Evolutionary conservation across 345 rosid genomes (phyloP).

Genomic region (Linum tenue): DNA sequence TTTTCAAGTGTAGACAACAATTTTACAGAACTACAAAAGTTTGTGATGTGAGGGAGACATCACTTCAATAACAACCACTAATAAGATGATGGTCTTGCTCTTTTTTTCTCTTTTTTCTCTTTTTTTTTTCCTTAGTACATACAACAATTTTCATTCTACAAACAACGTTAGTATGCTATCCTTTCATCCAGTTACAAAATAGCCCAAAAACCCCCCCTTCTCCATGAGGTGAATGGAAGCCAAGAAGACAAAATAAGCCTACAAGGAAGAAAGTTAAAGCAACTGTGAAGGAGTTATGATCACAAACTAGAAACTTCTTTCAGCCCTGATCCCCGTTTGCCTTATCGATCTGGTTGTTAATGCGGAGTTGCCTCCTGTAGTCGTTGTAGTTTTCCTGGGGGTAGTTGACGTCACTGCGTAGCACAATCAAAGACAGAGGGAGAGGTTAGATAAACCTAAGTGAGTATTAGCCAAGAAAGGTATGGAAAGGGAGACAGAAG

Average conservation of each 20-base stretch:
- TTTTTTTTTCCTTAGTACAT: too few species aligned
- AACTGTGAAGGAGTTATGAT: slow-evolving; percentile 2
- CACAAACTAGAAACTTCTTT: slow-evolving; percentile 8
- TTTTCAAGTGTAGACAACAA: too few species aligned
- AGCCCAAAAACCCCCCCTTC: too few species aligned
- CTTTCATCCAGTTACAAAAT: not conserved
- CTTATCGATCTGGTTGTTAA: slow-evolving; percentile 17
- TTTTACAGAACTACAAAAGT: too few species aligned
- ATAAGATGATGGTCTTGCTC: not conserved
- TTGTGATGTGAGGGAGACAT: too few species aligned
- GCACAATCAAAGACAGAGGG: not conserved
- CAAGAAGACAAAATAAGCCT: not conserved
- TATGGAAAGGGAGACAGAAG: not conserved
- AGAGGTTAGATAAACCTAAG: not conserved
- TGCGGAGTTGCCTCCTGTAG: slow-evolving; percentile 21
- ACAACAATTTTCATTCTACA: not conserved
- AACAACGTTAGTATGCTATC: not conserved
- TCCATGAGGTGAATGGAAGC: slow-evolving; percentile 15
- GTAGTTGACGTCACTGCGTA: not conserved
- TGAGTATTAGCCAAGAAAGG: not conserved
- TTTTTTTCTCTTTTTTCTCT: too few species aligned
- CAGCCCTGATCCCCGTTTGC: slow-evolving; percentile 21
- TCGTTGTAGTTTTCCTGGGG: slow-evolving; percentile 20
- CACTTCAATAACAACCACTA: not conserved
- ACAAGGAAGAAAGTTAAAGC: not conserved